Base-by-base conservation (phyloP, 2,329 filamentous ascomycete genomes). In the Leptographium wingfieldii region DNA sequence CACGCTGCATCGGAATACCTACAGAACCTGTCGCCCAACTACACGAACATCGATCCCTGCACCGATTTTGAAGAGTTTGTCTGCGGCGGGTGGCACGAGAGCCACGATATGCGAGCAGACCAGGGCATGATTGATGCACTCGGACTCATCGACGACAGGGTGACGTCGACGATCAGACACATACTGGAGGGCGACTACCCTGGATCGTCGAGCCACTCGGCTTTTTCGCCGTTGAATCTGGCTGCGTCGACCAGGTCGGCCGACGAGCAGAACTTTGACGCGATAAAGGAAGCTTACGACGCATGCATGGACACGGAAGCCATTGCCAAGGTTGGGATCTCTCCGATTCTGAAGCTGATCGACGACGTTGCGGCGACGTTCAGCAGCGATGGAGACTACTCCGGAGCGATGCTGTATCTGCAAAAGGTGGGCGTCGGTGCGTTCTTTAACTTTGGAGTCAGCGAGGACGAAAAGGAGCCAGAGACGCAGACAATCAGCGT, bases 11-110 rank as follows among this genome's bases (percentile, higher is more conserved):
- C 82, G 14, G 78, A 81, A 63, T 78, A 87, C 48, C 74, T 86
- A 10, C 80, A 82, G 63, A 85, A 83, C 61, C 71, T 87, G 16
- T 80, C 82, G 19, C 80, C 83, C 9, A 73, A 68, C 59, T 84
- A 87, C 69, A 74, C 80, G 61, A 70, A 81, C 2, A 73, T 89
- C 48, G 84, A 89, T 67, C 81, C 86, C 1, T 90, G 86, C 66
- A 79, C 76, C n/a, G 72, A 88, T 66, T 55, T 55, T 38, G 52
- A 55, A n/a, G 52, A 55, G 33, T 55, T 22, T 60, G 83, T 83
- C 25, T 88, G 86, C 65, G 84, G 83, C 59, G 85, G 85, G 12
- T 89, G 85, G 80, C 75, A 79, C 58, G 75, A 81, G 27, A 76
- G 74, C 11, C 80, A 88, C 71, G 84, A 87, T 66, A 77, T 88